Evolutionary conservation across 2,329 filamentous ascomycete species (phyloP).

Genomic region (Epichloe festucae): DNA sequence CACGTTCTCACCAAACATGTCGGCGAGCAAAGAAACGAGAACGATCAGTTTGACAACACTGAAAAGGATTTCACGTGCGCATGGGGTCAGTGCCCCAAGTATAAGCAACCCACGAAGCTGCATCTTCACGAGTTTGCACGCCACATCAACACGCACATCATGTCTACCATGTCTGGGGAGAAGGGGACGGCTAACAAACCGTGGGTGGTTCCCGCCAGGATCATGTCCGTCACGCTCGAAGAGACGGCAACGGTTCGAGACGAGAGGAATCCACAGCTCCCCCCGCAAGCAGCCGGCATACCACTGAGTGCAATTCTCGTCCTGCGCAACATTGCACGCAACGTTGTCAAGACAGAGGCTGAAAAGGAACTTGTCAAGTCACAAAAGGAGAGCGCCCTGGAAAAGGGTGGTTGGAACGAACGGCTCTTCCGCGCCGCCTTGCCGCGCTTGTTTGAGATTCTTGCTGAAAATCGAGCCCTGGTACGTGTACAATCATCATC

Average conservation of each 20-base stretch:
- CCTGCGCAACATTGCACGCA: slow-evolving; percentile 63
- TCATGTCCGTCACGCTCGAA: slow-evolving; percentile 39
- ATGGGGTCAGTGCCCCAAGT: slow-evolving; percentile 55
- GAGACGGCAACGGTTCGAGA: slow-evolving; percentile 44
- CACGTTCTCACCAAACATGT: slow-evolving; percentile 58
- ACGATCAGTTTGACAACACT: slow-evolving; percentile 43
- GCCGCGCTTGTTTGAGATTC: slow-evolving; percentile 52
- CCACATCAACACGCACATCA: slow-evolving; percentile 59
- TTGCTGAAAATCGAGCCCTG: slow-evolving; percentile 54
- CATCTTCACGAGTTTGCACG: slow-evolving; percentile 39
- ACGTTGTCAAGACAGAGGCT: slow-evolving; percentile 47
- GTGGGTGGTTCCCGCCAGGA: slow-evolving; percentile 43
- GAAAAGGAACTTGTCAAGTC: slow-evolving; percentile 40
- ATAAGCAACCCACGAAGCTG: slow-evolving; percentile 30
- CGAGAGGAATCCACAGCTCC: slow-evolving; percentile 44
- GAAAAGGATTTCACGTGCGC: slow-evolving; percentile 44
- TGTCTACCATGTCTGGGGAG: slow-evolving; percentile 18
- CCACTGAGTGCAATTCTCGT: slow-evolving; percentile 69
- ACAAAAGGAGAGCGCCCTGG: slow-evolving; percentile 28
- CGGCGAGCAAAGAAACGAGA: slow-evolving; percentile 38
- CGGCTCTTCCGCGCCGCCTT: slow-evolving; percentile 53
- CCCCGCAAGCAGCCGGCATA: slow-evolving; percentile 58
- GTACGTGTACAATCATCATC: slow-evolving; percentile 24
- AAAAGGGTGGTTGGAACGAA: slow-evolving; percentile 51
- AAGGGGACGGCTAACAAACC: slow-evolving; percentile 13